phyloP scores from a whole-genome alignment of 768 basidiomycete species.

The Pleurotus eryngii region DNA sequence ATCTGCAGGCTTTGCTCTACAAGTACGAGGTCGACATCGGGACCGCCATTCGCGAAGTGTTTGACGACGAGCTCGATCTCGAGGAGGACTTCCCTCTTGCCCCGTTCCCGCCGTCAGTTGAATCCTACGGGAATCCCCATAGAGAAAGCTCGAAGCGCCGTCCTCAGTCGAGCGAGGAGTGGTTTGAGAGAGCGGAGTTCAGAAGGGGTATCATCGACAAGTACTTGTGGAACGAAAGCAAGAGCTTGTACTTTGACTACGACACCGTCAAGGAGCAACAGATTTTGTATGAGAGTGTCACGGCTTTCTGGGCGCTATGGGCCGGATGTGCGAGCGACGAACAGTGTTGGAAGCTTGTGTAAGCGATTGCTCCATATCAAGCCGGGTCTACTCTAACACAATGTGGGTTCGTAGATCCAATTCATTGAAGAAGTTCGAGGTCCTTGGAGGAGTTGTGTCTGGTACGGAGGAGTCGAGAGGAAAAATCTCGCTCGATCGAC shows the following conservation, averaged over 20 bases:
- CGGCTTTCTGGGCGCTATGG: conserved; percentile 95
- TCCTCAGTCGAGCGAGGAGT: conserved; percentile 78
- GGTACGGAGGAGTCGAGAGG: conserved; percentile 97
- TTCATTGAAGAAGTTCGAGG: conserved; percentile 94
- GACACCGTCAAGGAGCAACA: conserved; percentile 90
- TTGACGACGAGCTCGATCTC: conserved; percentile 87
- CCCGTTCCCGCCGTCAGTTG: conserved; percentile 84
- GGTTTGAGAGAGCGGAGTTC: conserved; percentile 88
- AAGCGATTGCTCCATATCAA: too few relatives aligned
- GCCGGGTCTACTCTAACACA: too few relatives aligned
- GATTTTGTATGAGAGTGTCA: conserved; percentile 95
- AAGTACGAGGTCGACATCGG: conserved; percentile 99
- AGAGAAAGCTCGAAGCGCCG: conserved; percentile 58
- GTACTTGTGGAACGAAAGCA: conserved; percentile 96
- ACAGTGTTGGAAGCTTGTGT: conserved; percentile 89
- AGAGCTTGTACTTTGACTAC: conserved; percentile 93
- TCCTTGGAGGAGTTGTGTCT: conserved; percentile 90
- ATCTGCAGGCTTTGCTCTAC: conserved; percentile 92
- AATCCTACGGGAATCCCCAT: conserved; percentile 60
- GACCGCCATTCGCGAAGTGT: conserved; percentile 94
- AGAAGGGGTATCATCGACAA: conserved; percentile 86
- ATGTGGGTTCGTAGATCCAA: conserved; percentile 34
- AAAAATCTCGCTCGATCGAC: conserved; percentile 91
- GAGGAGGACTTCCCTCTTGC: conserved; percentile 90
- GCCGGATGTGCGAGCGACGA: conserved; percentile 96